These are phyloP conservation scores for Cylindrodendrum hubeiense DNA, from an alignment of 2,329 filamentous ascomycete species.

Conservation along the genomic window DNA sequence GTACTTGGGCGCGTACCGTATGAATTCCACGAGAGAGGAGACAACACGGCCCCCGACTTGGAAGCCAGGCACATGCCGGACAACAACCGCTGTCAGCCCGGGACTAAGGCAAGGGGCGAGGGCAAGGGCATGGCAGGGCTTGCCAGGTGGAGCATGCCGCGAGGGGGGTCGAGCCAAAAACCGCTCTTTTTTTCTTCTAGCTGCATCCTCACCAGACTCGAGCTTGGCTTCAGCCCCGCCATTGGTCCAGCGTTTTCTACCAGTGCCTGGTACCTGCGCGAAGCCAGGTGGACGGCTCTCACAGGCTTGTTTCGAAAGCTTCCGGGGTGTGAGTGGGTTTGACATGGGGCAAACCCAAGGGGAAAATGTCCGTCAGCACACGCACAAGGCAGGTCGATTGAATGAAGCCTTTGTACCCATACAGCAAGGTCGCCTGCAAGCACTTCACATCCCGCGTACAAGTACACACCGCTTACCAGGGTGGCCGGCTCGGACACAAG, in stretches of 20 bases:
- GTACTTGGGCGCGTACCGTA: conserved; percentile 32
- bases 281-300: conserved; percentile 54
- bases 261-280: conserved; percentile 58
- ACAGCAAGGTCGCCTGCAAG: conserved; percentile 7
- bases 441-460: conserved; percentile 11
- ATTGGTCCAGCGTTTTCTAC: conserved; percentile 48
- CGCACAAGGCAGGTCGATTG: neutral
- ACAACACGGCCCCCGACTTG: conserved; percentile 22
- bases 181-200: conserved; percentile 44
- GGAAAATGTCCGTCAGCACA: conserved; percentile 4
- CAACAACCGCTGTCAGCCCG: conserved; percentile 37
- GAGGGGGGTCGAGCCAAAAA: conserved; percentile 32
- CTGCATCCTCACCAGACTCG: conserved; percentile 29
- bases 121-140: conserved; percentile 13
- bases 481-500: neutral
- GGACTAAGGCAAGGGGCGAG: conserved; percentile 27
- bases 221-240: conserved; percentile 17
- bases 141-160: conserved; percentile 29
- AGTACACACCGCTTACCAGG: neutral
- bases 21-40: conserved; percentile 23
- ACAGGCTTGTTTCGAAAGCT: conserved; percentile 49
- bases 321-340: conserved; percentile 20
- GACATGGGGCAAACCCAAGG: conserved; percentile 5
- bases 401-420: neutral
- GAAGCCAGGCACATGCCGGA: conserved; percentile 28